Conservation (phyloP, 306 rosid species). For the Ammopiptanthus mongolicus region DNA sequence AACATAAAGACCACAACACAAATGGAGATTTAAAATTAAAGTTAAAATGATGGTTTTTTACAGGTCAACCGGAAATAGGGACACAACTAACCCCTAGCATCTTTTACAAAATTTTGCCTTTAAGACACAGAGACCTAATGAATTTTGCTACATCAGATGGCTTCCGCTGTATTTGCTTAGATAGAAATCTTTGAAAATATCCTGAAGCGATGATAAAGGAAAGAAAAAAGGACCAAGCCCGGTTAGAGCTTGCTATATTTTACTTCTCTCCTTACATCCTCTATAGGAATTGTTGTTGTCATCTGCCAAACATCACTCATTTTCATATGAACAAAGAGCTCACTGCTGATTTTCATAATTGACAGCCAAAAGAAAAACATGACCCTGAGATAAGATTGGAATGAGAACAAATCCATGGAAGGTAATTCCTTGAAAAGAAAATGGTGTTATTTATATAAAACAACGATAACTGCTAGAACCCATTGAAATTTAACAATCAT, state of each 20-base stretch:
- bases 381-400: conserved; percentile 1
- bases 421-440: not conserved
- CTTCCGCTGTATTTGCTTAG: no score
- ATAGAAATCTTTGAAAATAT: no score
- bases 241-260: conserved; percentile 69
- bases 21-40: no score
- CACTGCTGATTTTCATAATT: not conserved
- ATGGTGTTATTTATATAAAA: not conserved
- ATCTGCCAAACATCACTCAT: conserved; percentile 47
- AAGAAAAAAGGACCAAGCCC: no score
- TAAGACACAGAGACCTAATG: no score
- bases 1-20: no score
- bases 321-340: conserved; percentile 25
- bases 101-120: no score
- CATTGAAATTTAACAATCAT: conserved; percentile 12
- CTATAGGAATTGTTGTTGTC: conserved; percentile 84
- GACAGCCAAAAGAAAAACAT: conserved; percentile 7
- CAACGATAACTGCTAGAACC: not conserved
- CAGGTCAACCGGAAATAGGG: no score
- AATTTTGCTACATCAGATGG: no score
- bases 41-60: no score
- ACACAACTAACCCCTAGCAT: no score
- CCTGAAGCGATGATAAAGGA: no score
- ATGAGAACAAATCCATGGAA: conserved; percentile 6
- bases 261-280: conserved; percentile 88